Base-by-base conservation (phyloP, 148 eudicot species). In the Polygonum aviculare region DNA sequence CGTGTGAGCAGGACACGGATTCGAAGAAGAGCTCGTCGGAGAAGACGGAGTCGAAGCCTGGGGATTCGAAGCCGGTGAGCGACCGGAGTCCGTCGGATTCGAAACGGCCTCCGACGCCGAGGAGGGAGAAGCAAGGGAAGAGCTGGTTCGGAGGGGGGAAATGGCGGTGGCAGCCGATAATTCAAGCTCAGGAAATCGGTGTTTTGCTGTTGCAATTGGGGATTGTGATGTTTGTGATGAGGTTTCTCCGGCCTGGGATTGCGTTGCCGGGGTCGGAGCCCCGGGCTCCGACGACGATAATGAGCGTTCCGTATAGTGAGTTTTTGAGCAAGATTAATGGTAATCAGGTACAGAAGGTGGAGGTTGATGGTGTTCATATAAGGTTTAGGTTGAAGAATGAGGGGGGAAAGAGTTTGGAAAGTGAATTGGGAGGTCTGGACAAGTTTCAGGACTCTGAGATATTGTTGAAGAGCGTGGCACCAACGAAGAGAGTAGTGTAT, bases 351-450 rank as follows among this genome's bases (percentile, higher is more conserved):
- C 86, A 91, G 77, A 91, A 94, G 76, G 98, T 94, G 72, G 98
- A 94, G 85, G 95, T 94, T 45, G 97, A 94, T 84, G 98, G 94
- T 19, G 91, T 90, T 6, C 90, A 94, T 80, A 83, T 94, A 33
- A 83, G 88, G 93, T 94, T 91, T 74, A 94, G 83, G 78, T 80
- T 94, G 93, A 94, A 90, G 87, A 79, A 76, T 31, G 91, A 84
- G 11, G 82, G 38, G 22, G 79, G n/a, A 14, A 72, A 57, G 74
- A 85, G 78, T 47, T 50, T 31, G 55, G 90, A 79, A 76, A 78
- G 81, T 85, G 90, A 72, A 65, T 54, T 75, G 74, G 79, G 79
- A 7, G 83, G 81, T 65, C 79, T 33, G 72, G 78, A 84, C 82
- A 83, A 75, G 83, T 82, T 87, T 33, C 87, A 84, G 80, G 97